phyloP scores from a whole-genome alignment of 1,284 basidiomycete genomes.

The Rhodotorula sp. region DNA sequence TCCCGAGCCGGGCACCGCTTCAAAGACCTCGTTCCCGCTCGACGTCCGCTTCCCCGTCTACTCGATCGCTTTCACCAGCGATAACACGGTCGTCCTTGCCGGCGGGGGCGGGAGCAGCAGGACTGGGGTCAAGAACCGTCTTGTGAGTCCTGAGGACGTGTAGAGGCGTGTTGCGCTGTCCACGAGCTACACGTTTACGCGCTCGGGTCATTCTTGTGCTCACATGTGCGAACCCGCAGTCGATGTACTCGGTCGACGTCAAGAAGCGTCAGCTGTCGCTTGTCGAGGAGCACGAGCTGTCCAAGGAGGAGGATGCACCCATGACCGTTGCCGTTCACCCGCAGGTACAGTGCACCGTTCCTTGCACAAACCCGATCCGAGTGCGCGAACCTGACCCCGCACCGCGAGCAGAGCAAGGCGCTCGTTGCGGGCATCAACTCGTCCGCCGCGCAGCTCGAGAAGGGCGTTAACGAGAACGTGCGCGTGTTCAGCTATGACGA shows the following conservation, averaged over 20 bases:
- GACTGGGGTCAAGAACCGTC: conserved; percentile 88
- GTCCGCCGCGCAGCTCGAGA: conserved; percentile 62
- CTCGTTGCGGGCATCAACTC: conserved; percentile 77
- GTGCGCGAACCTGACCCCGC: not conserved
- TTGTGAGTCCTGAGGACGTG: no score
- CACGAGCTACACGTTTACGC: no score
- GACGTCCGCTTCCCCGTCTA: conserved; percentile 60
- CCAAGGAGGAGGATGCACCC: conserved; percentile 80
- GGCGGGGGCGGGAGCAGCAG: conserved; percentile 79
- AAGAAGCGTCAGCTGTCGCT: conserved; percentile 57
- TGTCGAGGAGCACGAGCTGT: conserved; percentile 70
- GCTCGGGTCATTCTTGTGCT: no score
- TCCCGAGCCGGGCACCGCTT: conserved; percentile 20
- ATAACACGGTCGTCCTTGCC: conserved; percentile 71
- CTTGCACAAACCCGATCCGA: not conserved
- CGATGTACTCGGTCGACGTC: conserved; percentile 34
- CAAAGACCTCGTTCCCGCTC: conserved; percentile 28
- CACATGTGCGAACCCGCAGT: conserved; percentile 10
- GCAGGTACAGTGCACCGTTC: not conserved
- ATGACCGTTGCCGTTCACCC: conserved; percentile 81
- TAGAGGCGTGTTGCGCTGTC: no score
- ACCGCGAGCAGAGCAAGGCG: conserved; percentile 18
- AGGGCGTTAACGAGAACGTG: conserved; percentile 77
- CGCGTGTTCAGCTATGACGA: conserved; percentile 67
- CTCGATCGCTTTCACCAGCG: conserved; percentile 75